Base-by-base conservation (phyloP, 139 green algal genomes). In the Chlorella sp. region DNA sequence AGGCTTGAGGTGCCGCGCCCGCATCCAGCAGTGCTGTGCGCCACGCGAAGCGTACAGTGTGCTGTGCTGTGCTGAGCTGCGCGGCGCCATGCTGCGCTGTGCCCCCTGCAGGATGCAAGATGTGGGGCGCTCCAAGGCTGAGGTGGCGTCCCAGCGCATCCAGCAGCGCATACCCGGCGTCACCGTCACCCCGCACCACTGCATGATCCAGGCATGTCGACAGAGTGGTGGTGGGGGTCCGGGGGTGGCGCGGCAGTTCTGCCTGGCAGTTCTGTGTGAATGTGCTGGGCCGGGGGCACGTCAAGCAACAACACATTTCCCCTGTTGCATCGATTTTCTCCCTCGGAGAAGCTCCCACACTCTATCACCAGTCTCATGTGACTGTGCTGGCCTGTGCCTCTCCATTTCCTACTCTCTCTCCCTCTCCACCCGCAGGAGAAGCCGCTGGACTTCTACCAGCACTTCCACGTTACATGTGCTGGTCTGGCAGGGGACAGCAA, bases 401-500 rank as follows among this genome's bases (percentile, higher is more conserved):
- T 30, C 2, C 21, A 7, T 14, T 3, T 73, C 64, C 11, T 14
- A 26, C 64, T 57, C 48, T 9, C 48, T n/a, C n/a, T n/a, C n/a
- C n/a, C n/a, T n/a, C n/a, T n/a, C 48, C 48, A 57, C 9, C 48
- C 21, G 37, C 78, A 90, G 92, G 98, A 99, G 69, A 99, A 99
- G 94, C 88, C 94, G 0, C 75, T 95, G 14, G 95, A 97, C 11
- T 99, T 98, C 83, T 99, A 99, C 92, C 78, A 95, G 80, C 81
- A 98, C 53, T 99, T 99, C 86, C 95, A 98, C 90, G 86, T 97
- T 87, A 98, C 99, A n/a, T 85, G 94, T 99, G 16, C 95, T 99
- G 57, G 98, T n/a, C n/a, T n/a, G n/a, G n/a, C n/a, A n/a, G n/a
- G n/a, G n/a, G n/a, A n/a, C n/a, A n/a, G n/a, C n/a, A n/a, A n/a